phyloP scores from a whole-genome alignment of 495 filamentous ascomycete genomes.

The Daldinia grandis region DNA sequence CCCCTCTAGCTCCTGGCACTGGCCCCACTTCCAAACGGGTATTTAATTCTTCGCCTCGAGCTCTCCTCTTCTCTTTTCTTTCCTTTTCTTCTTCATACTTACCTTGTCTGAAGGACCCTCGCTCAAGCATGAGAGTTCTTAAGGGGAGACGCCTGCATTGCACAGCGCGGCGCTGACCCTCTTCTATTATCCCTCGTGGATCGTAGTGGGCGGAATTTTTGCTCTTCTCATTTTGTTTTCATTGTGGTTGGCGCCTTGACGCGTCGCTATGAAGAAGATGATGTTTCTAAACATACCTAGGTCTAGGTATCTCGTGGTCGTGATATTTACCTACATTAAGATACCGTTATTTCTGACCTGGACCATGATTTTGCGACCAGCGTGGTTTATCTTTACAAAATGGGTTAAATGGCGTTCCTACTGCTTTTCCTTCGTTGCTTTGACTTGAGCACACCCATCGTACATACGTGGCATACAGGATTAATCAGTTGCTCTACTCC shows the following conservation, averaged over 20 bases:
- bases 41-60: constrained; percentile 9
- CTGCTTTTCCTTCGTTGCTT: not conserved
- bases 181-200: constrained; percentile 42
- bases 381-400: not conserved
- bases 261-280: constrained; percentile 38
- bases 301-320: not conserved
- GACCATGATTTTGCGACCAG: no score
- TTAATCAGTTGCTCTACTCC: not conserved
- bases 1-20: constrained; percentile 27
- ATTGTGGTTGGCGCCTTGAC: constrained; percentile 26
- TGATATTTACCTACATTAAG: no score
- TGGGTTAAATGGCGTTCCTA: not conserved
- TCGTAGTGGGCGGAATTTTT: constrained; percentile 39
- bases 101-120: constrained; percentile 26
- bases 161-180: constrained; percentile 36
- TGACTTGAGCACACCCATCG: not conserved
- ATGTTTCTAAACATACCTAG: no score
- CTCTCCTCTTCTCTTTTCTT: constrained; percentile 2
- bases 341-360: no score
- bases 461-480: not conserved
- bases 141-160: constrained; percentile 37
- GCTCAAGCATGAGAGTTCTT: constrained; percentile 28
- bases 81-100: constrained; percentile 44
- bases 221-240: constrained; percentile 24
- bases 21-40: constrained; percentile 6